Conservation (phyloP, 2,329 filamentous ascomycete genomes). For the Sporothrix inflata region DNA sequence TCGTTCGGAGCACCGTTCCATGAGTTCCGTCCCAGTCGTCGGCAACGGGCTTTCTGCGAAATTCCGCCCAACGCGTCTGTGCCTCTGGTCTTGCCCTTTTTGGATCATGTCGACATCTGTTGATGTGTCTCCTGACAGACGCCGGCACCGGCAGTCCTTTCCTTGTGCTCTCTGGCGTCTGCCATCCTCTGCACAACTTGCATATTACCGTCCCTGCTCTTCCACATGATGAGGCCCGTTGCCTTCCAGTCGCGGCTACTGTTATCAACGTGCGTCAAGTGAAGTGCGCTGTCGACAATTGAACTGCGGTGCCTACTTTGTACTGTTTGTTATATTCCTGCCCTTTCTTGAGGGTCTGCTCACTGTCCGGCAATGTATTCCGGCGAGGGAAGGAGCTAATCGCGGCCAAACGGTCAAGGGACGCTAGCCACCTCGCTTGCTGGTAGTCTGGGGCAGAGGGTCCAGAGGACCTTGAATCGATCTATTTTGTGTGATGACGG, state of each 20-base stretch:
- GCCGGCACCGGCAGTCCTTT: background rate
- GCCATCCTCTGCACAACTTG: background rate
- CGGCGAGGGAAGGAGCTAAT: constrained; percentile 4
- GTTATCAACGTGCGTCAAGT: background rate
- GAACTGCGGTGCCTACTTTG: no score
- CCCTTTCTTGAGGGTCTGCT: background rate
- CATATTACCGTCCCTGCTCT: background rate
- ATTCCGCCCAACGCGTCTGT: background rate
- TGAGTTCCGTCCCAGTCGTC: background rate
- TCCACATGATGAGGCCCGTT: no score
- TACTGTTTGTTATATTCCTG: background rate
- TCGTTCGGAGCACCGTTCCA: background rate
- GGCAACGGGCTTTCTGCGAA: background rate
- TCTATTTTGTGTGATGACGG: background rate
- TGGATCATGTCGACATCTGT: background rate
- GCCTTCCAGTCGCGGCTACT: background rate
- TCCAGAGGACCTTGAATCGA: background rate
- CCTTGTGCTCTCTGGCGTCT: background rate
- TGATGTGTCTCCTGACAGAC: background rate
- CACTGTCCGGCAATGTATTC: background rate
- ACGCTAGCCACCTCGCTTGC: background rate
- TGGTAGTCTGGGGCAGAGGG: background rate
- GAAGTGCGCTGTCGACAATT: background rate
- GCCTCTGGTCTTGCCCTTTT: background rate
- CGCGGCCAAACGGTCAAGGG: background rate